A percentile compares a stretch with the other conserved stretches of the same genome.
Conservation (phyloP, 257 asterid species). For the Avicennia marina region DNA sequence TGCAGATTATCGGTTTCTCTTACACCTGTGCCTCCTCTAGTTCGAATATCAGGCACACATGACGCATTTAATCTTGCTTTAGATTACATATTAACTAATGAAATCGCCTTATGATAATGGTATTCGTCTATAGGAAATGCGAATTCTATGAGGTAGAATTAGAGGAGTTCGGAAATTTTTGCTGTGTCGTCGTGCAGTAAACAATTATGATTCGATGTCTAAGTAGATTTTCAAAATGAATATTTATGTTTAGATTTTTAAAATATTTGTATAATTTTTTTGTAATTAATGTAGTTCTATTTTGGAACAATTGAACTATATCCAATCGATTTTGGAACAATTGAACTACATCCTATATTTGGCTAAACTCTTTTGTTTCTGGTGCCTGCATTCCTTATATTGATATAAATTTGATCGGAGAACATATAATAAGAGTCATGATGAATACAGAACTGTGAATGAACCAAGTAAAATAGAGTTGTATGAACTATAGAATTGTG, state of each 20-base stretch:
- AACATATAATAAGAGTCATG: not conserved
- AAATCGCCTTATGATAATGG: not conserved
- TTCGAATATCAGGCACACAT: conserved; percentile 60
- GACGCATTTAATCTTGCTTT: not conserved
- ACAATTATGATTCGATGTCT: not conserved
- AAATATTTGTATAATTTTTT: not conserved
- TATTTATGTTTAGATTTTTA: not conserved
- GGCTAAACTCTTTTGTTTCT: conserved; percentile 3
- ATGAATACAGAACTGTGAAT: not conserved
- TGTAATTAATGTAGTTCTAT: not conserved
- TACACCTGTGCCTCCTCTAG: conserved; percentile 36
- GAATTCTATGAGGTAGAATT: not conserved
- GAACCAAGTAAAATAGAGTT: not conserved
- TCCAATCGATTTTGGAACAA: too few species aligned
- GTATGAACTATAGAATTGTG: not conserved
- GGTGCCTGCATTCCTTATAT: not conserved
- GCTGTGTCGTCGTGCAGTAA: not conserved
- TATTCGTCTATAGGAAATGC: not conserved
- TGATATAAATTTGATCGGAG: not conserved
- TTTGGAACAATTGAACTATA: too few species aligned
- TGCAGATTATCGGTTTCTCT: conserved; percentile 71
- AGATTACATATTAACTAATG: not conserved
- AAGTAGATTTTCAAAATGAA: not conserved
- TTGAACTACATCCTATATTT: conserved; percentile 1
- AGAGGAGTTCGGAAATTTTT: not conserved